Conservation (phyloP, 192 early-diverging fungal genomes). For the Coemansia umbellata region DNA sequence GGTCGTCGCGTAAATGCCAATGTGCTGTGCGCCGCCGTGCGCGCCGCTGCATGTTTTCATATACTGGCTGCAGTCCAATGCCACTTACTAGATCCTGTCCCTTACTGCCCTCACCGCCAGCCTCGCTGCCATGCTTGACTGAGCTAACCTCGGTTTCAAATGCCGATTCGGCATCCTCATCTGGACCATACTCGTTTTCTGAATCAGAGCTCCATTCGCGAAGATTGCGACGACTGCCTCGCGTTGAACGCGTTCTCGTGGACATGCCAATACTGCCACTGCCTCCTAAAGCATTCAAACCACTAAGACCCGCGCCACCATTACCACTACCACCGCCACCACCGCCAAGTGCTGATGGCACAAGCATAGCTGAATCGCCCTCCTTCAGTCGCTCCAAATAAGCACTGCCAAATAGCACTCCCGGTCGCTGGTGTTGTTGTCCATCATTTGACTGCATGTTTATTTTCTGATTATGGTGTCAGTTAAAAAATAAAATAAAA, state of each 20-base stretch:
- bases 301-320: slow-evolving; percentile 1
- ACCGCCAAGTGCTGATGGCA: slow-evolving; percentile 32
- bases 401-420: slow-evolving; percentile 35
- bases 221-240: slow-evolving; percentile 42
- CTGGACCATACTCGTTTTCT: slow-evolving; percentile 37
- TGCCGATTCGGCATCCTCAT: slow-evolving; percentile 38
- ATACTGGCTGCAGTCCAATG: slow-evolving; percentile 34
- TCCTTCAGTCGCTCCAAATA: slow-evolving; percentile 49
- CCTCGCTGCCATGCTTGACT: slow-evolving; percentile 38
- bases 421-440: slow-evolving; percentile 24
- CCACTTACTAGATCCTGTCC: slow-evolving; percentile 38
- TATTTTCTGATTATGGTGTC: not conserved
- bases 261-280: slow-evolving; percentile 20
- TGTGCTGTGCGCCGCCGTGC: slow-evolving; percentile 45
- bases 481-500: not conserved
- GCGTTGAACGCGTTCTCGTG: slow-evolving; percentile 40
- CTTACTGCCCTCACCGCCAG: slow-evolving; percentile 13
- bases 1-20: slow-evolving; percentile 45
- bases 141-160: slow-evolving; percentile 44
- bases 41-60: slow-evolving; percentile 29
- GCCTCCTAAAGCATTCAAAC: not conserved
- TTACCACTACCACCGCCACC: slow-evolving; percentile 1
- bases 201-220: slow-evolving; percentile 52
- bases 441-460: slow-evolving; percentile 20
- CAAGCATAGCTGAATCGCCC: slow-evolving; percentile 46